Evolutionary conservation across 2,329 filamentous ascomycete genomes (phyloP), one percentile per base, ranked within the genome.

Genomic region (Fusarium transvaalense): DNA sequence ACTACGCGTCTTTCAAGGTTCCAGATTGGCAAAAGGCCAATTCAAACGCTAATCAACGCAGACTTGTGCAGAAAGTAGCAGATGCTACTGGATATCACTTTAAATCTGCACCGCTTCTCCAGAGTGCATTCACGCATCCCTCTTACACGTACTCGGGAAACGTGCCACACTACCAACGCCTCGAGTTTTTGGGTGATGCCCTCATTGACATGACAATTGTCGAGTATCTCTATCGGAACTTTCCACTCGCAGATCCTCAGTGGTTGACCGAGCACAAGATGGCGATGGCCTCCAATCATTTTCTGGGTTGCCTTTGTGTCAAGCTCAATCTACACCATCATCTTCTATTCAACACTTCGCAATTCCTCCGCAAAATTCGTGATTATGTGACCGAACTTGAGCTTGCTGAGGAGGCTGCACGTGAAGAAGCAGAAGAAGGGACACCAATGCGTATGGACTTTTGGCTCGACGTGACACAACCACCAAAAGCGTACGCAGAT

Each of bases 251-350:
- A 60, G 94, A 97, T 74, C 95, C 96, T 0, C 94, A 98, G 77
- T 98, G 95, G 95, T 84, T 99, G 61, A 98, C 96, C 0, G 96
- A 98, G 79, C 95, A 98, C 84, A 98, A 98, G 81, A 97, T 97
- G 90, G 93, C 94, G n/a, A 97, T 99, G 92, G 94, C 96, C 0
- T 96, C 93, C 54, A 99, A 99, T 81, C 94, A 94, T 64, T 99
- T 98, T 75, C 85, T 97, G 2, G 93, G 92, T 2, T 92, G 90
- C 19, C 83, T 98, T 5, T 91, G 91, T 61, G 92, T 97, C 5
- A 86, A 88, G 47, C 85, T 98, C 1, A 90, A 87, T 1, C 91
- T 98, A 56, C 89, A 97, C 75, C 87, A 83, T 48, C 90, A 95
- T 75, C 80, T 98, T 17, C 86, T 88, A 0, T 80, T 84, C 8